Percentiles rank a stretch among this genome's conserved stretches.
phyloP scores from a whole-genome alignment of 495 filamentous ascomycete genomes.

The Podospora appendiculata region DNA sequence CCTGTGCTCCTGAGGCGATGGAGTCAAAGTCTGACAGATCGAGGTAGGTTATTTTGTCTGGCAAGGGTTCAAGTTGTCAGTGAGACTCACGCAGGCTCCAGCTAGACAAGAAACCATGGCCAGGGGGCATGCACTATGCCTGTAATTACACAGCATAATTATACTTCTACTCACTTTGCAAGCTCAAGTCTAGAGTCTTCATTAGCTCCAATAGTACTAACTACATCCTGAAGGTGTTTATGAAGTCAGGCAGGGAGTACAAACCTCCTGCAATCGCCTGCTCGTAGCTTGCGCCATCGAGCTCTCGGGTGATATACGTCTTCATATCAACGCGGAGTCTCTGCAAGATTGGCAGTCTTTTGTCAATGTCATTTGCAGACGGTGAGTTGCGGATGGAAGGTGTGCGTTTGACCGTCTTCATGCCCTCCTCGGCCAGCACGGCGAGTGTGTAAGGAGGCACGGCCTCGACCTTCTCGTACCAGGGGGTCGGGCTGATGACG shows the following conservation, averaged over 20 bases:
- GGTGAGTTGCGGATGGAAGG: background rate
- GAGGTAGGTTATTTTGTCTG: constrained; percentile 1
- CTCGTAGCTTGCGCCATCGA: constrained; percentile 1
- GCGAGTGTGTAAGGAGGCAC: background rate
- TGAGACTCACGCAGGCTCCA: background rate
- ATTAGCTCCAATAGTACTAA: too few relatives aligned
- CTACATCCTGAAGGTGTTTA: too few relatives aligned
- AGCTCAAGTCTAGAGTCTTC: background rate
- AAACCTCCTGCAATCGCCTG: background rate
- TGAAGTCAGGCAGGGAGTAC: background rate
- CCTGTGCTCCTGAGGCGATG: background rate
- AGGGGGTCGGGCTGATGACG: constrained; percentile 2
- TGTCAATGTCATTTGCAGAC: background rate
- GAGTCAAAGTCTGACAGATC: constrained; percentile 3
- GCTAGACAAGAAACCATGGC: background rate
- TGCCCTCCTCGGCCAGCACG: background rate
- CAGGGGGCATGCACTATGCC: background rate
- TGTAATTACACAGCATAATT: background rate
- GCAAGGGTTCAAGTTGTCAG: background rate
- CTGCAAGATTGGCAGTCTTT: background rate
- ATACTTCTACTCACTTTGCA: background rate
- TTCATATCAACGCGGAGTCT: background rate
- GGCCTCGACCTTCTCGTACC: background rate
- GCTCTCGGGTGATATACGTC: constrained; percentile 1
- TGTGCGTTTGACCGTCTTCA: background rate